phyloP scores from a whole-genome alignment of 192 early-diverging fungal species.

The Coemansia sp. region DNA sequence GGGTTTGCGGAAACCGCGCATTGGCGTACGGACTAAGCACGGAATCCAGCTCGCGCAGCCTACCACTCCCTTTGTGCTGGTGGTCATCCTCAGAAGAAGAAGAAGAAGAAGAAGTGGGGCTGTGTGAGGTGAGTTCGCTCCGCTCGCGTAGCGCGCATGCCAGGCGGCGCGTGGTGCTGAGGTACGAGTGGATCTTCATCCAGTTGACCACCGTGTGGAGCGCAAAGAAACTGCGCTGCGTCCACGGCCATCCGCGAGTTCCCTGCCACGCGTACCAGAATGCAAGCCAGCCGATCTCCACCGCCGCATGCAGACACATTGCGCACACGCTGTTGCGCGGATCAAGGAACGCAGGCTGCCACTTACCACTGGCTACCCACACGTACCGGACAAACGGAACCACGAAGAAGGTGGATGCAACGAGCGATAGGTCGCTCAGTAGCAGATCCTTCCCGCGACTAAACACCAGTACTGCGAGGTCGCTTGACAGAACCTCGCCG shows the following conservation, averaged over 20 bases:
- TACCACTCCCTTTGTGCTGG: slow-evolving; percentile 10
- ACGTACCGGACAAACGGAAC: slow-evolving; percentile 56
- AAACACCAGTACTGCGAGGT: slow-evolving; percentile 34
- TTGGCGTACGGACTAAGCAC: slow-evolving; percentile 58
- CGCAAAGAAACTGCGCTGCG: slow-evolving; percentile 83
- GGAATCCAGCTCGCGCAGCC: slow-evolving; percentile 57
- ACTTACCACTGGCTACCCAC: slow-evolving; percentile 22
- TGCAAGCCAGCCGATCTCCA: slow-evolving; percentile 62
- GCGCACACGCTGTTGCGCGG: slow-evolving; percentile 17
- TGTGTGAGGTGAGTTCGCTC: too few relatives aligned
- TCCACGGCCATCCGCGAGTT: slow-evolving; percentile 80
- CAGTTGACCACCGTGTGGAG: slow-evolving; percentile 89
- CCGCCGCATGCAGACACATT: slow-evolving; percentile 57
- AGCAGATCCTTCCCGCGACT: slow-evolving; percentile 64
- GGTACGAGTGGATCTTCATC: slow-evolving; percentile 97
- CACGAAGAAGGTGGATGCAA: slow-evolving; percentile 63
- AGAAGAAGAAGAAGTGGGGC: too few relatives aligned
- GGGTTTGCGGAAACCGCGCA: slow-evolving; percentile 72
- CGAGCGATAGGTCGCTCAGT: slow-evolving; percentile 70
- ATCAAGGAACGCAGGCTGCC: slow-evolving; percentile 25
- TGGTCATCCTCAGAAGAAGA: too few relatives aligned
- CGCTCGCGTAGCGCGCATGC: slow-evolving; percentile 38
- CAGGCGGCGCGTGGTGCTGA: slow-evolving; percentile 74
- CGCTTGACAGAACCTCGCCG: slow-evolving; percentile 37
- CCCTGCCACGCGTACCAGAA: slow-evolving; percentile 61